phyloP scores from a whole-genome alignment of 2,329 filamentous ascomycete genomes.

The Paecilomyces niveus region DNA sequence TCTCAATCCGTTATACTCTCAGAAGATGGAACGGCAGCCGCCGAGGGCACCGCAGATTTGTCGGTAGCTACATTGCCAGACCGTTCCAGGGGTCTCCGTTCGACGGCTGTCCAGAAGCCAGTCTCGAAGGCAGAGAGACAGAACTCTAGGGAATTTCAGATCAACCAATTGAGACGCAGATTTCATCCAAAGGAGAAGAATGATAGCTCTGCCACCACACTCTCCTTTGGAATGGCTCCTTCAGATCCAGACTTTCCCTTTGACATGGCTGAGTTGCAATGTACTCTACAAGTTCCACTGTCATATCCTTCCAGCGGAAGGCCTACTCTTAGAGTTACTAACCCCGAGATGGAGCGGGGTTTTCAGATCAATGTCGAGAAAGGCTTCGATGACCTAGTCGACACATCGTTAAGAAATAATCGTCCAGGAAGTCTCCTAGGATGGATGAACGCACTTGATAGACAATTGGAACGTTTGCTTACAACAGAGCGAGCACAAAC shows the following conservation, averaged over 20 bases:
- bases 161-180: conserved; percentile 64
- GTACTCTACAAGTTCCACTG: conserved; percentile 58
- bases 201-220: conserved; percentile 45
- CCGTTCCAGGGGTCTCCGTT: conserved; percentile 22
- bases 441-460: conserved; percentile 64
- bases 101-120: conserved; percentile 50
- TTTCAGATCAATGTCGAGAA: conserved; percentile 71
- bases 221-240: conserved; percentile 60
- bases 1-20: conserved; percentile 4
- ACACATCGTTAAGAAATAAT: conserved; percentile 41
- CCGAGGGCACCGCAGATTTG: conserved; percentile 14
- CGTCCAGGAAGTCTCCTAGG: conserved; percentile 51
- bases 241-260: conserved; percentile 82
- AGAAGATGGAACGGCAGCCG: conserved; percentile 7
- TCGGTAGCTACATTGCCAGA: conserved; percentile 33
- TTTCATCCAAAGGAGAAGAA: conserved; percentile 48
- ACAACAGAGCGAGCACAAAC: conserved; percentile 65
- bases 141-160: conserved; percentile 66
- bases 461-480: conserved; percentile 62
- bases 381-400: conserved; percentile 61
- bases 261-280: conserved; percentile 62
- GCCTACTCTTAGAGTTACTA: conserved; percentile 57
- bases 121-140: conserved; percentile 56
- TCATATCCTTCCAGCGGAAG: conserved; percentile 51
- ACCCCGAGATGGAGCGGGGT: conserved; percentile 63